Base-by-base conservation (phyloP, 345 rosid genomes). In the Eucalyptus erythrocorys region DNA sequence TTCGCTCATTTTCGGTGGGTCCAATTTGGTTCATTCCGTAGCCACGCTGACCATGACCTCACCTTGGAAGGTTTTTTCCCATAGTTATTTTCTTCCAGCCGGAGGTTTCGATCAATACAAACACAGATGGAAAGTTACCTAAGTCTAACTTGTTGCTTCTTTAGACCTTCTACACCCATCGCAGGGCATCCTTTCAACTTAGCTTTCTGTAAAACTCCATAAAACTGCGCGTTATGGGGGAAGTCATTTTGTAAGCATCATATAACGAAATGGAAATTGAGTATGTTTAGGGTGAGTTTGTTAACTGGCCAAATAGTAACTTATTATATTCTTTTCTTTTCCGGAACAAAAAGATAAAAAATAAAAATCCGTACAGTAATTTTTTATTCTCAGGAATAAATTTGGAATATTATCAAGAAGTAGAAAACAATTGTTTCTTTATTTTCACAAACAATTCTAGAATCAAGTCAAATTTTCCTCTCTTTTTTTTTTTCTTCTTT, bases 361-460 rank as follows among this genome's bases (percentile, higher is more conserved):
- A 51, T 1, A 51, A 51, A 51, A 51, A 51, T 19, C 5, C 0
- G 4, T 3, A 51, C 21, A 10, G 0, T 51, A 51, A 19, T 19
- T 51, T 51, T 51, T 51, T 19, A 26, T 51, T 51, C 26, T 51
- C 1, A 19, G 0, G 0, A 51, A 51, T 51, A 51, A 7, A 51
- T 51, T 51, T 51, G 26, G 57, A 51, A 51, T 51, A 51, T 0
- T 0, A 51, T 51, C 0, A 19, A 51, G 26, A 51, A 19, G 0
- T 51, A 19, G 24, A 51, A 51, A 19, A 51, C 57, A 7, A 19
- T 19, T 51, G 4, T 10, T 51, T 51, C 55, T 51, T 19, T 19
- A 51, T 51, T 51, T 51, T 51, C 2, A 19, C 0, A 1, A 19
- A 0, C 4, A 51, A 19, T 51, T 51, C 57, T 0, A 19, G 0